Percentiles rank a stretch among this genome's conserved stretches.
phyloP scores from a whole-genome alignment of 495 filamentous ascomycete genomes.

The Copromyces sp. region DNA sequence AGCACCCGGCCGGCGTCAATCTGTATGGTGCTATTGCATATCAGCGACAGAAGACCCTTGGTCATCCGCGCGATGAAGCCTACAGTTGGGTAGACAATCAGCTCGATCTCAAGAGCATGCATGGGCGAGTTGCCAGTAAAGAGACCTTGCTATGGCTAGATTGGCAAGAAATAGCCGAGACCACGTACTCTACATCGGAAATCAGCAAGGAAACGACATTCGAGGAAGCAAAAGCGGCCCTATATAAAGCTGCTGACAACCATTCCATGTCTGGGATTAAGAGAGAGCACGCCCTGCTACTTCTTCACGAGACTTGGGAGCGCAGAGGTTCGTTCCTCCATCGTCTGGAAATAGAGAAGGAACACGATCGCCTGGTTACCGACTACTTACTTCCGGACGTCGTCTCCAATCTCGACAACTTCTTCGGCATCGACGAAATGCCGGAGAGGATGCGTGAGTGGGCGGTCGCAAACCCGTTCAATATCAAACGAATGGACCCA shows the following conservation, averaged over 20 bases:
- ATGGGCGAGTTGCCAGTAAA: background rate
- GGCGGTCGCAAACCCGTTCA: background rate
- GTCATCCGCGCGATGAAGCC: background rate
- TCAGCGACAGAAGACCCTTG: background rate
- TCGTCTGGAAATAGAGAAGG: background rate
- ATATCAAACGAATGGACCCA: background rate
- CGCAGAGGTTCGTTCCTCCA: background rate
- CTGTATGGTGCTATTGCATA: background rate
- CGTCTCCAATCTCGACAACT: background rate
- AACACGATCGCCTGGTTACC: background rate
- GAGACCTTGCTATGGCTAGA: background rate
- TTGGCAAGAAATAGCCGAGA: background rate
- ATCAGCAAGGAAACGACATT: background rate
- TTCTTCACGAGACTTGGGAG: background rate
- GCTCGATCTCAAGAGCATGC: background rate
- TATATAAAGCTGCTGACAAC: background rate
- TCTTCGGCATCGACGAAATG: background rate
- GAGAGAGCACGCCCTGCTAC: background rate
- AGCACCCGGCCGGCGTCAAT: background rate
- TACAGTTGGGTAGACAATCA: background rate
- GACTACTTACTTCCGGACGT: background rate
- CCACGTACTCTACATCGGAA: background rate
- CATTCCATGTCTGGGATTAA: background rate
- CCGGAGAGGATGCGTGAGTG: background rate
- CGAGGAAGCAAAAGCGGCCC: background rate